Base-by-base conservation (phyloP, 768 basidiomycete species). In the Termitomyces sp. region DNA sequence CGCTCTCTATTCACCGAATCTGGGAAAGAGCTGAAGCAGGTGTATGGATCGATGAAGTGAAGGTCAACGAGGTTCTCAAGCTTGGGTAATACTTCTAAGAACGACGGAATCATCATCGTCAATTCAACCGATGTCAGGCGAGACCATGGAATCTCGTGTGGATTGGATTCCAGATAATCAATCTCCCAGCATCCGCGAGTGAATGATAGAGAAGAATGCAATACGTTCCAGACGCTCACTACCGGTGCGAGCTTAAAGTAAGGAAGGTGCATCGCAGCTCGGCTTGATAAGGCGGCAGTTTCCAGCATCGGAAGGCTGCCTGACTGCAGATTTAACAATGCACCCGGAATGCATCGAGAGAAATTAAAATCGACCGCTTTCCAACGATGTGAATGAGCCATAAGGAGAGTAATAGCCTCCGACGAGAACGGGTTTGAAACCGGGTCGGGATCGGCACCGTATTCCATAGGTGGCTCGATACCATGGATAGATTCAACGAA, bases 341-440 rank as follows among this genome's bases (percentile, higher is more conserved):
- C 56, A 2, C 31, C 15, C 3, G 56, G 46, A 11, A 62, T 31
- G 25, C 49, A 8, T 8, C 15, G 7, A 10, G 57, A 40, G 20
- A 62, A 62, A 45, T 43, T 25, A 29, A 62, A 62, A 11, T 62
- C 37, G 10, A 62, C 53, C 3, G 45, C 45, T 38, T 58, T 62
- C 61, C 61, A 62, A 32, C 61, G 61, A 40, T 48, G 51, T 1
- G 52, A 15, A 38, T 62, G 61, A 4, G 45, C 36, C 10, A 57
- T 48, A 12, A 62, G 57, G 15, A 62, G 61, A 37, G 56, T 37
- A 7, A 62, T 32, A 25, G 25, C 25, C 25, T 25, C 25, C 25
- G 25, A 25, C 25, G 25, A 25, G 25, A 25, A 25, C 1, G 61
- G 42, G 9, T 47, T 37, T 32, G 46, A 43, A 17, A 25, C 17